A percentile compares a stretch with the other conserved stretches of the same genome.
Conservation (phyloP, 176 grass and related monocot genomes). For the Thinopyrum elongatum region DNA sequence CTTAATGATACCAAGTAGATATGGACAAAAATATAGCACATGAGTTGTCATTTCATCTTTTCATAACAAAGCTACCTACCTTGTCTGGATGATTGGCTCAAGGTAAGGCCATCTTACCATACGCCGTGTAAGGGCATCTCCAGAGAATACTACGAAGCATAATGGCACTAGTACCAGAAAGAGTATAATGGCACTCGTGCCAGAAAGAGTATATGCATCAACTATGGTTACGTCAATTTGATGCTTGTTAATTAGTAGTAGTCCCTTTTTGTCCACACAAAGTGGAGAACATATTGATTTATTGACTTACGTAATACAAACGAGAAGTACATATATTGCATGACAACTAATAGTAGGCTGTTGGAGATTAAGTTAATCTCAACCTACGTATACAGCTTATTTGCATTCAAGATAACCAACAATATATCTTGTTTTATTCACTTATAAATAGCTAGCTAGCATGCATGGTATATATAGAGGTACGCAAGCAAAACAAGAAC, state of each 20-base stretch:
- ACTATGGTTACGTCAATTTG: not conserved
- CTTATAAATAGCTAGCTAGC: not conserved
- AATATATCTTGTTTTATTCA: not conserved
- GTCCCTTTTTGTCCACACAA: not conserved
- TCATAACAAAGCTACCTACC: not conserved
- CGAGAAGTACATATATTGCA: not conserved
- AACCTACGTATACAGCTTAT: not conserved
- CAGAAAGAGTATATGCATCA: not conserved
- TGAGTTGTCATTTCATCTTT: not conserved
- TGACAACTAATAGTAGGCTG: not conserved
- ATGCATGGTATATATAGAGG: not conserved
- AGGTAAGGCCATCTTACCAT: not conserved
- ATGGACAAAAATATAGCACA: slow-evolving; percentile 10
- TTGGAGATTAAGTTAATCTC: not conserved
- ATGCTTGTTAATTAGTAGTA: not conserved
- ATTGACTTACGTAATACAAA: not conserved
- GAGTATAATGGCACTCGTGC: not conserved
- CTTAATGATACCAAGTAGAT: slow-evolving; percentile 11
- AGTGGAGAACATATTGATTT: not conserved
- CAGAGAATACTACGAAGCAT: not conserved
- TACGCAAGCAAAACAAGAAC: not conserved
- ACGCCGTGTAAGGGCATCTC: not conserved
- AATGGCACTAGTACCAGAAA: not conserved
- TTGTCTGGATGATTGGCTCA: not conserved
- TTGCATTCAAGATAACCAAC: not conserved